phyloP scores from a whole-genome alignment of 2,329 filamentous ascomycete species.

The Blastomyces parvus region DNA sequence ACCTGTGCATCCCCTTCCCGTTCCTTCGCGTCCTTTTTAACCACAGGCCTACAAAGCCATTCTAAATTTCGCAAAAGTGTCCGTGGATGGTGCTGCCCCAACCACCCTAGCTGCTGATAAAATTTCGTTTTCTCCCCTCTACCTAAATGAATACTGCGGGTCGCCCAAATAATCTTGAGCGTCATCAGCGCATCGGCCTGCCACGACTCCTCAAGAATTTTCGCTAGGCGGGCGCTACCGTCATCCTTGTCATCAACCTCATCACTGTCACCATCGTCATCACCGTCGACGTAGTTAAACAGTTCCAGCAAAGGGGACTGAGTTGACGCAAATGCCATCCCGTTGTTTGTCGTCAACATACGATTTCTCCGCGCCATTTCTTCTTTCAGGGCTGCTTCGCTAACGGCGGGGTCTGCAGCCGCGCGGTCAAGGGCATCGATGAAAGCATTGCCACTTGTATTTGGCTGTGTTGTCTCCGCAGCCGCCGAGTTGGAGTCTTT shows the following conservation, averaged over 20 bases:
- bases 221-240: slow-evolving; percentile 13
- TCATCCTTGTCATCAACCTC: slow-evolving; percentile 22
- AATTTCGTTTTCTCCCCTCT: slow-evolving; percentile 43
- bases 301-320: slow-evolving; percentile 43
- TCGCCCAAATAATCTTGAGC: slow-evolving; percentile 52
- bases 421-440: slow-evolving; percentile 2
- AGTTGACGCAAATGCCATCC: slow-evolving; percentile 34
- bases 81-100: slow-evolving; percentile 45
- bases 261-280: too few species aligned
- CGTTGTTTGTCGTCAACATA: slow-evolving; percentile 1
- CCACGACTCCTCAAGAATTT: slow-evolving; percentile 44
- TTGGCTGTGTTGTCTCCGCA: neutral
- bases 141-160: slow-evolving; percentile 52
- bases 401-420: neutral
- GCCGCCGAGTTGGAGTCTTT: slow-evolving; percentile 25
- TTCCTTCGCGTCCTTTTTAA: slow-evolving; percentile 44
- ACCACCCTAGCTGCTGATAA: slow-evolving; percentile 49
- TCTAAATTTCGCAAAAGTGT: slow-evolving; percentile 46
- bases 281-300: slow-evolving; percentile 36
- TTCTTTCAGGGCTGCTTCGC: neutral
- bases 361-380: slow-evolving; percentile 4
- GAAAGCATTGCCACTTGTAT: neutral
- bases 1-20: slow-evolving; percentile 30
- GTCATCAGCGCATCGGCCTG: slow-evolving; percentile 39
- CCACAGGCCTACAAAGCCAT: slow-evolving; percentile 48